Percentiles rank a stretch among this genome's conserved stretches.
phyloP scores from a whole-genome alignment of 2,329 filamentous ascomycete species.

The Hypoxylon sp. region DNA sequence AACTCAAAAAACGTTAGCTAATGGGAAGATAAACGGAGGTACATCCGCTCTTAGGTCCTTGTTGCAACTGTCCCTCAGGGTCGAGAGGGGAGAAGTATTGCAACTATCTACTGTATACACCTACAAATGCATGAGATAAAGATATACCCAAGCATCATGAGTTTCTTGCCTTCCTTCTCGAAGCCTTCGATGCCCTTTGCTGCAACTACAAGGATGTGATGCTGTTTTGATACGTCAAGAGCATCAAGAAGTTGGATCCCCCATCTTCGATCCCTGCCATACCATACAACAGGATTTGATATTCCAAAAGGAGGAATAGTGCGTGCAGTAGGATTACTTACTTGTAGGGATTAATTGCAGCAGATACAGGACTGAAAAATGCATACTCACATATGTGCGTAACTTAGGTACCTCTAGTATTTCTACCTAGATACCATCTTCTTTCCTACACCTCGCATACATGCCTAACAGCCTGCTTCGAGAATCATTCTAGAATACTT shows the following conservation, averaged over 20 bases:
- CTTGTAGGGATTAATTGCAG: neutral
- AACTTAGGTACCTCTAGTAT: constrained; percentile 2
- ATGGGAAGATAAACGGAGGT: constrained; percentile 13
- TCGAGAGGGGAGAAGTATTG: constrained; percentile 7
- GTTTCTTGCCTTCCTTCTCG: constrained; percentile 14
- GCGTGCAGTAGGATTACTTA: constrained; percentile 7
- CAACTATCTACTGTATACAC: neutral
- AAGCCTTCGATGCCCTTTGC: constrained; percentile 10
- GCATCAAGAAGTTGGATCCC: constrained; percentile 14
- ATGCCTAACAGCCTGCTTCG: constrained; percentile 5
- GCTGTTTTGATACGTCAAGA: constrained; percentile 15
- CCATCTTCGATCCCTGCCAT: constrained; percentile 9
- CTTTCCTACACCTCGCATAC: neutral
- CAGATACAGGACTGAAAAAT: neutral
- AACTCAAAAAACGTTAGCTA: constrained; percentile 6
- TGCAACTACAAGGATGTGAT: constrained; percentile 4
- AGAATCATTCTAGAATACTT: constrained; percentile 25
- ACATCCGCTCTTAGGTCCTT: constrained; percentile 15
- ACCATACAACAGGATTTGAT: constrained; percentile 8
- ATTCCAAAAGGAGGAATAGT: constrained; percentile 14
- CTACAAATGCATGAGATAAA: neutral
- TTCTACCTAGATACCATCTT: neutral
- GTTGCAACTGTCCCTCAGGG: constrained; percentile 14
- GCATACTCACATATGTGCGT: neutral
- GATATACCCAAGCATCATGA: neutral